Conservation (phyloP, 2,329 filamentous ascomycete species). For the Diplodia mutila region DNA sequence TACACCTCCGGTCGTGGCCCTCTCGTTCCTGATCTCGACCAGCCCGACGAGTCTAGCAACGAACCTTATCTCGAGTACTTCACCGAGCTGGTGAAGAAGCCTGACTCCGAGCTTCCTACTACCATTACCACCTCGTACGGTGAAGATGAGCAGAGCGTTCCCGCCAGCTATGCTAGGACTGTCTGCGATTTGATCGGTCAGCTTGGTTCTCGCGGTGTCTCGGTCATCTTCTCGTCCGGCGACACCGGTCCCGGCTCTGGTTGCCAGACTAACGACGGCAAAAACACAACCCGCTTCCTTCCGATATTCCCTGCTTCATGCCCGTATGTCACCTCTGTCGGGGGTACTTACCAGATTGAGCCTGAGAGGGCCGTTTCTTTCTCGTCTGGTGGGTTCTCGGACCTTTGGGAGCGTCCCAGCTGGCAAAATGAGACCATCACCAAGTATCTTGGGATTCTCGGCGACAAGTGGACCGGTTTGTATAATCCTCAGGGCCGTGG, state of each 20-base stretch:
- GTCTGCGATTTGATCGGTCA: constrained; percentile 47
- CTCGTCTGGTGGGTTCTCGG: constrained; percentile 52
- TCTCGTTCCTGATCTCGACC: constrained; percentile 53
- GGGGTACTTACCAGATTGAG: constrained; percentile 45
- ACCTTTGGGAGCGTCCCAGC: constrained; percentile 46
- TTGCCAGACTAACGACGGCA: constrained; percentile 53
- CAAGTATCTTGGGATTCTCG: constrained; percentile 46
- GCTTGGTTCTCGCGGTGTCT: constrained; percentile 46
- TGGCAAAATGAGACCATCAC: constrained; percentile 49
- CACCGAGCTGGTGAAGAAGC: constrained; percentile 39
- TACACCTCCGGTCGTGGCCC: constrained; percentile 52
- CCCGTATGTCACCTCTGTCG: constrained; percentile 53
- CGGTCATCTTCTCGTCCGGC: constrained; percentile 45
- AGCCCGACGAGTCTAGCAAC: constrained; percentile 47
- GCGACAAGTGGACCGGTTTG: constrained; percentile 44
- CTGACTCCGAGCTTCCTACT: constrained; percentile 42
- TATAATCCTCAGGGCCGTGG: constrained; percentile 51
- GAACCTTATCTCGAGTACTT: constrained; percentile 53
- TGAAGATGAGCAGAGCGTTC: constrained; percentile 46
- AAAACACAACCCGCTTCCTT: constrained; percentile 48
- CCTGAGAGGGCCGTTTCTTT: constrained; percentile 47
- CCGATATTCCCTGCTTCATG: constrained; percentile 53
- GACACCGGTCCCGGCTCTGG: constrained; percentile 47
- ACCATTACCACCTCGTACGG: constrained; percentile 47
- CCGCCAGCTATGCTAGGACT: constrained; percentile 41